A percentile compares a stretch with the other conserved stretches of the same genome.
phyloP scores from a whole-genome alignment of 2,329 filamentous ascomycete species.

The Venturia nashicola region DNA sequence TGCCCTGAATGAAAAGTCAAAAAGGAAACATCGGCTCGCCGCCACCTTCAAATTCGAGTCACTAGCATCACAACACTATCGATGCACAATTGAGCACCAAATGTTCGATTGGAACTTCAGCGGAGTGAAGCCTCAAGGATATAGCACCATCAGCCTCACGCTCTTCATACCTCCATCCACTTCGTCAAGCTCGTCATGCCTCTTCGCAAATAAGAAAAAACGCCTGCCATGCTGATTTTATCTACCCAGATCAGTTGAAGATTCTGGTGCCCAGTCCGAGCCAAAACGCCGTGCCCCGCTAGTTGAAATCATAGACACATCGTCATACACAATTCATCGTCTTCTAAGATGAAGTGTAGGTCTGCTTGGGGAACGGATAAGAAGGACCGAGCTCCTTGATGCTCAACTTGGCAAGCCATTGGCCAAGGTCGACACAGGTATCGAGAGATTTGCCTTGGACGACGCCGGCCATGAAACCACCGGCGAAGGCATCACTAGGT shows the following conservation, averaged over 20 bases:
- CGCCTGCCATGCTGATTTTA: not conserved
- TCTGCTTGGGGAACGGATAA: slow-evolving; percentile 42
- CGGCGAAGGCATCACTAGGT: slow-evolving; percentile 82
- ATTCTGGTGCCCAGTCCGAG: not conserved
- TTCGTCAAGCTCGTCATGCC: not conserved
- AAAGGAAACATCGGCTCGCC: too few species aligned
- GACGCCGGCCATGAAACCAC: slow-evolving; percentile 82
- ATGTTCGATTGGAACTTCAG: too few species aligned
- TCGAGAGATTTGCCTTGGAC: slow-evolving; percentile 73
- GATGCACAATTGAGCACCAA: too few species aligned
- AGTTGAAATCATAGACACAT: slow-evolving; percentile 3
- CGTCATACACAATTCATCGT: not conserved
- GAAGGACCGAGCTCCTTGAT: slow-evolving; percentile 93
- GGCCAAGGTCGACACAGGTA: slow-evolving; percentile 75
- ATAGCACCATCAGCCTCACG: not conserved
- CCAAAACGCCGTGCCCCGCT: slow-evolving; percentile 1
- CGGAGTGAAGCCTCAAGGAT: too few species aligned
- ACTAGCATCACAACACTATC: too few species aligned
- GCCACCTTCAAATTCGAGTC: too few species aligned
- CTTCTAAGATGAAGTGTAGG: slow-evolving; percentile 16
- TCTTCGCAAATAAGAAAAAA: not conserved
- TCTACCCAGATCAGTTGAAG: slow-evolving; percentile 1
- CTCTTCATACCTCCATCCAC: not conserved
- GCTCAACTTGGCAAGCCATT: slow-evolving; percentile 90
- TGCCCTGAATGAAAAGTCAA: too few species aligned